Base-by-base conservation (phyloP, 495 filamentous ascomycete species). In the Talaromyces trachyspermus region DNA sequence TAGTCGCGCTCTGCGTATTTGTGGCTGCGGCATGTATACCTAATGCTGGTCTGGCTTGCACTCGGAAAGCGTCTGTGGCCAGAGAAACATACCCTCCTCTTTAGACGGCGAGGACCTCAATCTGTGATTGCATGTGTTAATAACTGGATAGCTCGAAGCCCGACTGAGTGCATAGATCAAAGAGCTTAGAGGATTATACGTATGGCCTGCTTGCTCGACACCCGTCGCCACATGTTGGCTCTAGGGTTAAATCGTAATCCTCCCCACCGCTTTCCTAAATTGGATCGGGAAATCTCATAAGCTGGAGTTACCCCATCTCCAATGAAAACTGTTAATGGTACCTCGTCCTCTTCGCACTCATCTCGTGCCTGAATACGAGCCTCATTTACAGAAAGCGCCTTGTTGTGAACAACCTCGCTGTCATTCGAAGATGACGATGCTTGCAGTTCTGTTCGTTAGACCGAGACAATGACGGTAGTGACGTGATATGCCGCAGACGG, bases 281-380 rank as follows among this genome's bases (percentile, higher is more conserved):
- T 52, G 84, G 75, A 49, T 66, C 62, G 22, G 69, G 70, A 52
- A 88, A 79, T 30, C 60, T 69, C 61, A 74, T 63, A 43, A 86
- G 69, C 58, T 84, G 5, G 81, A 85, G 12, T n/a, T n/a, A 89
- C 82, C 2, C 85, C 85, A 60, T 88, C 85, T 42, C 85, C 84
- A 52, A 88, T 85, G 60, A 88, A 89, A 32, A 88, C 67, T 49
- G 88, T 81, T 1, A 84, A 70, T 5, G 85, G 85, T 36, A 85
- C 76, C 11, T 81, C 77, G 41, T 75, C 78, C 26, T 84, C 76
- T 1, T 73, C 71, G 43, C 71, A 74, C 39, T 69, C 61, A 5
- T 75, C 59, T 27, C 72, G 66, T 0, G 80, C 83, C 29, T 69
- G 60, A 9, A 54, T 58, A 5, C 80, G 72, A 38, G 74, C 81